Evolutionary conservation across 805 yeast species (phyloP), one percentile per base, ranked within the genome.

Genomic region (Saccharomycopsis vini): DNA sequence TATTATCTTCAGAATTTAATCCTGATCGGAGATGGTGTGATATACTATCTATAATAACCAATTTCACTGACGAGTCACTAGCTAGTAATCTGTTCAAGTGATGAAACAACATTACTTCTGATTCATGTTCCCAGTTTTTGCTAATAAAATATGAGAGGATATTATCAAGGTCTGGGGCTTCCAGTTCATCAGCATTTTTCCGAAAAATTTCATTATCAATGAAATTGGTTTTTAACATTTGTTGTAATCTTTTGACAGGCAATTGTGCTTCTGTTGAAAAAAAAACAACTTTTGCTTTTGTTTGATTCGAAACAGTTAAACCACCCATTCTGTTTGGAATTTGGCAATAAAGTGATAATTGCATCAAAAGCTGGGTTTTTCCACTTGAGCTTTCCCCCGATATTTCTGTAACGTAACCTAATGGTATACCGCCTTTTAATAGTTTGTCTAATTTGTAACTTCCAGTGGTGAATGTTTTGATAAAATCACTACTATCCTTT

Each of bases 301-400:
- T 23, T 4, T 24, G 13, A 18, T 20, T 30, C 6, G 63, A 60
- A 15, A 62, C 68, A 6, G 74, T 24, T 10, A 24, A 24, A 0
- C 84, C 83, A 3, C 78, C 77, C 30, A 61, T 50, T 15, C 58
- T 62, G 9, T 21, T 37, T 0, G 79, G 71, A 7, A 73, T 52
- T 50, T 80, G 87, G 10, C 79, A 75, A 2, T 77, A 63, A 3
- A 77, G 62, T 2, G 82, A 68, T 41, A 88, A 54, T 51, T 81
- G 90, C 64, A 80, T 69, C 21, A 83, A 62, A 3, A 89, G 62
- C 52, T 89, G 94, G 0, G 96, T 80, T 55, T 90, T 90, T 0
- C 96, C 97, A 1, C 83, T 72, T 0, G 94, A 84, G 40, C 94
- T 77, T 21, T 81, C 82, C 0, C 97, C 97, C 52, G 77, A 79